phyloP scores from a whole-genome alignment of 441 rosid genomes.

The Kokia cookei region DNA sequence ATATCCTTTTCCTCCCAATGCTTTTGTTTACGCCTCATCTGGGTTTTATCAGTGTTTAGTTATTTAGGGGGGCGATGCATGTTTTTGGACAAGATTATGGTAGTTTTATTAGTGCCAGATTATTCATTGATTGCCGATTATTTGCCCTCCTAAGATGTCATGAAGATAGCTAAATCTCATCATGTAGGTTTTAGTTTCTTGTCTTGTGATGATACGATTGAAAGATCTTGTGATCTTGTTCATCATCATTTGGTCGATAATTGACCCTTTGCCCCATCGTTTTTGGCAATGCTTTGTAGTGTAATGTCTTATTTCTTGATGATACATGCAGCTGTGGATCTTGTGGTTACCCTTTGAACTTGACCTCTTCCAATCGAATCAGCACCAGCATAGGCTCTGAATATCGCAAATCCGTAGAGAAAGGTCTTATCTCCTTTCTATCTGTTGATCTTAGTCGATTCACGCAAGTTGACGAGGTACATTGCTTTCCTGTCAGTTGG shows the following conservation, averaged over 20 bases:
- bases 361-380: slow-evolving; percentile 40
- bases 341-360: slow-evolving; percentile 57
- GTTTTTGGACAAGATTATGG: not conserved
- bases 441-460: slow-evolving; percentile 59
- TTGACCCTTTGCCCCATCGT: not conserved
- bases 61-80: not conserved
- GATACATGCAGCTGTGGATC: slow-evolving; percentile 51
- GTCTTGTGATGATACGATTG: not conserved
- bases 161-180: not conserved
- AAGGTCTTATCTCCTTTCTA: slow-evolving; percentile 42
- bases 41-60: not conserved
- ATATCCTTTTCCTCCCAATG: not conserved
- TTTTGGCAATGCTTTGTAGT: not conserved
- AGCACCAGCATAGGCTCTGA: slow-evolving; percentile 30
- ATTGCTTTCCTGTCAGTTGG: slow-evolving; percentile 47
- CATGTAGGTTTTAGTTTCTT: not conserved
- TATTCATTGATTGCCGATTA: not conserved
- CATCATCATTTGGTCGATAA: not conserved
- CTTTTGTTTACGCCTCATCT: not conserved
- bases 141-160: not conserved
- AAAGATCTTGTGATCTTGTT: not conserved
- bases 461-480: slow-evolving; percentile 64
- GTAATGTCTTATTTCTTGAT: not conserved
- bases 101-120: not conserved
- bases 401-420: slow-evolving; percentile 42